These are phyloP conservation scores for Crepidotus variabilis DNA, from an alignment of 768 basidiomycete genomes.

Conservation along the genomic window DNA sequence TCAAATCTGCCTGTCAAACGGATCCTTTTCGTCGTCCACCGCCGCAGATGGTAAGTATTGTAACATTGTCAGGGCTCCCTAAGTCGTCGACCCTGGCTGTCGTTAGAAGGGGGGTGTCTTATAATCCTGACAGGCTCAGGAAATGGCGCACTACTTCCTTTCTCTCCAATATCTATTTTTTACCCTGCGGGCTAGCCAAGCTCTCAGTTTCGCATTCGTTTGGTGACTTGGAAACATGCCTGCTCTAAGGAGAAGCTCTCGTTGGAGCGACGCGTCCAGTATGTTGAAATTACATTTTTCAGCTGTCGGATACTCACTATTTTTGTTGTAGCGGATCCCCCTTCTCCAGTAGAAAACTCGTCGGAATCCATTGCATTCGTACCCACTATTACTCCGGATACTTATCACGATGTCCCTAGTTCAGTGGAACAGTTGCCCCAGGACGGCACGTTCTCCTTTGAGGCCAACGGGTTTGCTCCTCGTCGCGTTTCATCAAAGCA, in stretches of 20 bases:
- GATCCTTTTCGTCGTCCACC: not conserved
- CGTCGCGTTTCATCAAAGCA: slow-evolving; percentile 47
- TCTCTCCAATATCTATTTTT: not conserved
- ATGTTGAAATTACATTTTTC: not conserved
- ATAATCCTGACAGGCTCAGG: not conserved
- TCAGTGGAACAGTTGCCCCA: slow-evolving; percentile 3
- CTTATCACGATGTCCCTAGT: not conserved
- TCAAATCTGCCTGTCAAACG: not conserved
- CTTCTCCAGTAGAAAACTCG: not conserved
- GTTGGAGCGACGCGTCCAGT: not conserved
- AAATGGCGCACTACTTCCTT: not conserved
- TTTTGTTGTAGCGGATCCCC: not conserved
- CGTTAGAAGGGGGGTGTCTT: not conserved
- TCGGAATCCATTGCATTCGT: not conserved
- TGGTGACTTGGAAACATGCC: not conserved
- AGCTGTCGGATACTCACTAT: not conserved
- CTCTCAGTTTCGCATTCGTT: not conserved
- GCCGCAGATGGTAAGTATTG: not conserved
- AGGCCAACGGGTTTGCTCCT: slow-evolving; percentile 24
- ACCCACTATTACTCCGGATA: not conserved
- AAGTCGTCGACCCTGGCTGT: not conserved
- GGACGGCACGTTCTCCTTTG: slow-evolving; percentile 52
- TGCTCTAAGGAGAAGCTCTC: not conserved
- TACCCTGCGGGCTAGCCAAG: not conserved
- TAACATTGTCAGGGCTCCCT: not conserved